These are phyloP conservation scores for Tausonia pullulans DNA, from an alignment of 1,284 basidiomycete species.

Conservation along the genomic window DNA sequence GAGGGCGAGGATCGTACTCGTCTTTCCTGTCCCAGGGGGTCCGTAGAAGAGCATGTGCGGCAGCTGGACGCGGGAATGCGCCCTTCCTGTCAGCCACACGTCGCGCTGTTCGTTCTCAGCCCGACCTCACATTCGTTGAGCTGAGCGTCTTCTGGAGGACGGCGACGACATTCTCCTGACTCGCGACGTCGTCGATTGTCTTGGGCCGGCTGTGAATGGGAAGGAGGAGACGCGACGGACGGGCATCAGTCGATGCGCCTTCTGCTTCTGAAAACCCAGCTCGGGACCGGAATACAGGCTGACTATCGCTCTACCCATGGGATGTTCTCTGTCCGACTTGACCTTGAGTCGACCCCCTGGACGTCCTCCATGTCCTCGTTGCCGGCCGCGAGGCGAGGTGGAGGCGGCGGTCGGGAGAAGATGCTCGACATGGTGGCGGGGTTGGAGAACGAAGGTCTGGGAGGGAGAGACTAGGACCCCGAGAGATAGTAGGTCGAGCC, in stretches of 20 bases:
- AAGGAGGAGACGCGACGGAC: no score
- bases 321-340: neutral
- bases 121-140: slow-evolving; percentile 67
- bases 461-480: no score
- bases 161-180: slow-evolving; percentile 90
- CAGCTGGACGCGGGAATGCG: slow-evolving; percentile 45
- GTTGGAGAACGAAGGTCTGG: neutral
- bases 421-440: neutral
- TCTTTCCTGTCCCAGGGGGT: slow-evolving; percentile 97
- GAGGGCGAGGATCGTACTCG: slow-evolving; percentile 92
- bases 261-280: no score
- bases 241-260: no score
- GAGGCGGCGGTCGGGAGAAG: neutral
- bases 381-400: no score
- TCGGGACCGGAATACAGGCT: neutral
- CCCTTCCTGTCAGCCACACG: neutral
- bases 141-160: slow-evolving; percentile 83
- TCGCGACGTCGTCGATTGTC: slow-evolving; percentile 93
- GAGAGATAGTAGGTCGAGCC: no score
- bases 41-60: slow-evolving; percentile 99
- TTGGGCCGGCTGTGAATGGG: slow-evolving; percentile 64
- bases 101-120: neutral
- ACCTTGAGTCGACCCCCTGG: no score
- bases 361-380: neutral
- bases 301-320: slow-evolving; percentile 18